These are phyloP conservation scores for Entomortierella lignicola DNA, from an alignment of 192 early-diverging fungal species.

Conservation along the genomic window DNA sequence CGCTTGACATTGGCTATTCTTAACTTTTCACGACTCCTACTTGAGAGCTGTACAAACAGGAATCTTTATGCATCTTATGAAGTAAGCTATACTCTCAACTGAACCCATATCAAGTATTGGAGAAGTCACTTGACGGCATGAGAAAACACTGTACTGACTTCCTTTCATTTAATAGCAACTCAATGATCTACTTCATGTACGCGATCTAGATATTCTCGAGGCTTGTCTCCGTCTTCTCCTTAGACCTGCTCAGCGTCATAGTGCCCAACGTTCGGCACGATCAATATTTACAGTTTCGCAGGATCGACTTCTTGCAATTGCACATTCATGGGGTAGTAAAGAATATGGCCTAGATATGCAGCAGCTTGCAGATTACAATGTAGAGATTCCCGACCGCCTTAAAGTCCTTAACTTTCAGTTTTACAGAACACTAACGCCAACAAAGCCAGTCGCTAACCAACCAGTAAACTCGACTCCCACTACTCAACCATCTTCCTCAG, in stretches of 20 bases:
- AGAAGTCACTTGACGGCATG: too few relatives aligned
- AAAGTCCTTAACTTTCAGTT: constrained; percentile 69
- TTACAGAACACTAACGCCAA: constrained; percentile 62
- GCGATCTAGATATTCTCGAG: constrained; percentile 85
- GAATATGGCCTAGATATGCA: constrained; percentile 62
- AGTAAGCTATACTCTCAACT: constrained; percentile 68
- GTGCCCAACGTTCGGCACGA: constrained; percentile 77
- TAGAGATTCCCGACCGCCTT: constrained; percentile 54
- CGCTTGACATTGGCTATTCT: constrained; percentile 74
- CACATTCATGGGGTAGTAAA: constrained; percentile 71
- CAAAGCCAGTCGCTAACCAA: constrained; percentile 22
- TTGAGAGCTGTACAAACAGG: constrained; percentile 96
- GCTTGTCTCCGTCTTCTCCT: constrained; percentile 82
- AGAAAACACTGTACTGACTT: background rate
- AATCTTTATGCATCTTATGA: constrained; percentile 94
- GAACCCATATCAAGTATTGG: too few relatives aligned
- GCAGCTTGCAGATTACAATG: constrained; percentile 54
- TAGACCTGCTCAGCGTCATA: constrained; percentile 91
- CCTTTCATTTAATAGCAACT: constrained; percentile 71
- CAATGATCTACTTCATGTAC: constrained; percentile 79
- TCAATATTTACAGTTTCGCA: constrained; percentile 68
- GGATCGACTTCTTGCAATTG: constrained; percentile 68
- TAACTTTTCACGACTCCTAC: constrained; percentile 80
- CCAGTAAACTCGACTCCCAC: constrained; percentile 22
- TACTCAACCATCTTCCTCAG: constrained; percentile 17